Evolutionary conservation across 306 rosid genomes (phyloP).

Genomic region (Pterocarpus santalinus): DNA sequence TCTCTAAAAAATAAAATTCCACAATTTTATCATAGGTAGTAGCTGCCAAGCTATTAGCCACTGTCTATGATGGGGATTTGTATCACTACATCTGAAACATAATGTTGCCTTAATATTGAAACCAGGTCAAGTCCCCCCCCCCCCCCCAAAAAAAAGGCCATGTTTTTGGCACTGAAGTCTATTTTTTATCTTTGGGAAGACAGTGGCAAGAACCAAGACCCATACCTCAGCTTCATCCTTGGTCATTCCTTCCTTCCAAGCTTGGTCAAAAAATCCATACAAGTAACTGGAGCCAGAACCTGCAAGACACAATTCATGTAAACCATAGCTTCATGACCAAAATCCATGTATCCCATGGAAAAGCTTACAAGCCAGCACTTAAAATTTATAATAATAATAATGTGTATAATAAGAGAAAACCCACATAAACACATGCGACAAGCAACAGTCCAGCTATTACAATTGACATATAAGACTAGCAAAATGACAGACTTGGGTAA

Average conservation of each 20-base stretch:
- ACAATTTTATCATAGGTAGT: neutral
- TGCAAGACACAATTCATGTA: slow-evolving; percentile 47
- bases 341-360: slow-evolving; percentile 17
- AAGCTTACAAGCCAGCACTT: neutral
- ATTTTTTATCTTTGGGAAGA: slow-evolving; percentile 4
- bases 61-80: neutral
- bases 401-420: slow-evolving; percentile 2
- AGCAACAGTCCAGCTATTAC: neutral
- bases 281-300: slow-evolving; percentile 99
- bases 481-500: slow-evolving; percentile 8
- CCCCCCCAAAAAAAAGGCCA: slow-evolving; percentile 26
- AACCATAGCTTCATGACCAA: slow-evolving; percentile 21
- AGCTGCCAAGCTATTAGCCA: neutral
- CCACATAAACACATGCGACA: slow-evolving; percentile 1
- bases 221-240: slow-evolving; percentile 98
- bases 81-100: neutral
- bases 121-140: slow-evolving; percentile 13
- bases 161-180: slow-evolving; percentile 1
- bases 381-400: neutral
- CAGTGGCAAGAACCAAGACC: slow-evolving; percentile 37
- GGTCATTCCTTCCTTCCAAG: slow-evolving; percentile 98
- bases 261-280: slow-evolving; percentile 96
- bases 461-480: slow-evolving; percentile 32
- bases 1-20: neutral
- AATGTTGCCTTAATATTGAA: neutral